Base-by-base conservation (phyloP, 1,284 basidiomycete genomes). In the Psilocybe mexicana region DNA sequence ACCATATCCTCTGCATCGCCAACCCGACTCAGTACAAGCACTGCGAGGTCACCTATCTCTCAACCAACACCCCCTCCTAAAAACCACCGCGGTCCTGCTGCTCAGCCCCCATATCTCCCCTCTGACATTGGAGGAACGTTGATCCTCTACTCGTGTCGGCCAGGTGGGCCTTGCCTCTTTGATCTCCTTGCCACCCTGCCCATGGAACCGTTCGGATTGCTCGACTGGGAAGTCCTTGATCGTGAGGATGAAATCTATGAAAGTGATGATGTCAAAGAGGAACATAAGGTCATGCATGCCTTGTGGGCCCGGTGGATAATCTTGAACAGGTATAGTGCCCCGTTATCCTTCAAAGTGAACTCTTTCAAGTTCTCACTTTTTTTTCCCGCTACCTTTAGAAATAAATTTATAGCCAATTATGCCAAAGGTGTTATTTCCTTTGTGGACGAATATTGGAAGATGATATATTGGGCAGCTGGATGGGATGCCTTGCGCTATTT, bases 231-330 rank as follows among this genome's bases (percentile, higher is more conserved):
- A 33, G 77, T 92, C 12, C 52, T 87, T 2, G 88, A 90, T 56
- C 73, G 81, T 42, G 88, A 91, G 64, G 90, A 90, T 54, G 87
- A 89, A 61, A 76, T 91, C 0, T 89, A 83, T 59, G 86, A 89
- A 59, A 72, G 80, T 43, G 84, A 87, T 60, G 83, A 88, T 63
- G 72, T 90, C 4, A 74, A 76, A 28, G 88, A 90, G 60, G 87
- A 90, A 59, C 82, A 87, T 60, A 92, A 91, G 67, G 83, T 89
- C 3, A 86, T 92, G 76, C 80, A 85, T 57, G 87, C 88, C 1
- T 71, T 92, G 6, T 91, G 89, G 90, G 81, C 76, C 23, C 70
- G 90, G 55, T 92, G 88, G 88, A 87, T 90, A 2, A 71, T 85
- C 52, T 69, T 86, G 36, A 80, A 89, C 64, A 71, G 83, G 88